These are phyloP conservation scores for Penicillium sp. DNA, from an alignment of 2,329 filamentous ascomycete species.

Conservation along the genomic window DNA sequence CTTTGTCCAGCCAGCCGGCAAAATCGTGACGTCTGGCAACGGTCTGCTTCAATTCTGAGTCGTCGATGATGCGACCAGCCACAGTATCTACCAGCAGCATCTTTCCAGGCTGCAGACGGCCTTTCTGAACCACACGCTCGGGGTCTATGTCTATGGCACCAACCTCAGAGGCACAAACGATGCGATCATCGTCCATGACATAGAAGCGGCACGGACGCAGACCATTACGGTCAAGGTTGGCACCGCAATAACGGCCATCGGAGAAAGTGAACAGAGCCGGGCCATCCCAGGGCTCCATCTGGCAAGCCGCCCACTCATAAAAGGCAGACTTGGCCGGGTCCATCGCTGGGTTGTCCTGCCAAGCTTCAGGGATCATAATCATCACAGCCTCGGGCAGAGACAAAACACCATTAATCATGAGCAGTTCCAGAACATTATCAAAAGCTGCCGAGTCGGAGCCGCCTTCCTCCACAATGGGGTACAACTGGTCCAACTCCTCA, in stretches of 20 bases:
- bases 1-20: conserved; percentile 80
- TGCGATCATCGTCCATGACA: conserved; percentile 92
- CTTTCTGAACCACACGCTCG: conserved; percentile 87
- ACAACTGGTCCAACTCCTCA: conserved; percentile 85
- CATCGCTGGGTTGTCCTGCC: conserved; percentile 91
- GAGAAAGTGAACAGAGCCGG: conserved; percentile 96
- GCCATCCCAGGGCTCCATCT: conserved; percentile 99
- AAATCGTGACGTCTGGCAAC: conserved; percentile 89
- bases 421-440: conserved; percentile 90
- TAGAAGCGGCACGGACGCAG: conserved; percentile 96
- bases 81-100: conserved; percentile 96
- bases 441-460: conserved; percentile 97
- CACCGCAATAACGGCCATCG: conserved; percentile 94
- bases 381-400: conserved; percentile 95
- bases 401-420: conserved; percentile 93
- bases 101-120: conserved; percentile 86
- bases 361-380: conserved; percentile 97
- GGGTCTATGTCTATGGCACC: conserved; percentile 91
- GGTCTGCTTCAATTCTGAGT: conserved; percentile 84
- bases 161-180: conserved; percentile 95
- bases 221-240: conserved; percentile 94
- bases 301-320: conserved; percentile 97
- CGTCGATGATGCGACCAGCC: conserved; percentile 89
- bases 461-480: conserved; percentile 94
- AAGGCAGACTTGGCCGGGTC: conserved; percentile 95